Percentiles rank a stretch among this genome's conserved stretches.
phyloP scores from a whole-genome alignment of 768 basidiomycete species.

The Tulasnella calospora region DNA sequence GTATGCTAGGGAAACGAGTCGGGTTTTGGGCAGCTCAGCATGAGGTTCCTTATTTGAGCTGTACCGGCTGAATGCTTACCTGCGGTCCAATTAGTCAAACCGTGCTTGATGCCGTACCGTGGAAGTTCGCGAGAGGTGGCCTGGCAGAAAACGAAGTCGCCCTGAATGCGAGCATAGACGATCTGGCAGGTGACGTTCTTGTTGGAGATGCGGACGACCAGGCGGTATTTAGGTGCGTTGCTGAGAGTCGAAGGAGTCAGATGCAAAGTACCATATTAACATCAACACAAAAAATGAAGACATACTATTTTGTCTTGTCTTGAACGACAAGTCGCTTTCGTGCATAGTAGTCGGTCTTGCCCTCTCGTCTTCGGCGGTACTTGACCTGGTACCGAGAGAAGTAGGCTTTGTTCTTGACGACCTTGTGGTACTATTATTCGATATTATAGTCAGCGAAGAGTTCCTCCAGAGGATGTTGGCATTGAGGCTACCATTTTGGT shows the following conservation, averaged over 20 bases:
- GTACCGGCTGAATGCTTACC: conserved; percentile 44
- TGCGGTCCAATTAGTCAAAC: conserved; percentile 98
- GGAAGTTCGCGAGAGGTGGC: conserved; percentile 91
- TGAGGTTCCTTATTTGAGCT: conserved; percentile 7
- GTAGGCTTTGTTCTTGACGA: conserved; percentile 93
- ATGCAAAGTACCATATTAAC: not conserved
- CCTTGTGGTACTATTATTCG: conserved; percentile 70
- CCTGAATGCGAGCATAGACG: conserved; percentile 94
- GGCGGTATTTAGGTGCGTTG: conserved; percentile 96
- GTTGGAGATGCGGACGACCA: conserved; percentile 99
- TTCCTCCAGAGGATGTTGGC: not conserved
- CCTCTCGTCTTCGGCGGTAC: conserved; percentile 94
- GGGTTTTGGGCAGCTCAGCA: not conserved
- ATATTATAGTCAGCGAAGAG: not conserved
- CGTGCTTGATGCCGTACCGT: conserved; percentile 94
- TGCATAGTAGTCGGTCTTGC: conserved; percentile 99
- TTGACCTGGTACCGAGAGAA: conserved; percentile 98
- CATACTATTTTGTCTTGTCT: conserved; percentile 99
- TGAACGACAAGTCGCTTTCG: conserved; percentile 95
- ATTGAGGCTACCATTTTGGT: not conserved
- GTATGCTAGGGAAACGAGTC: conserved; percentile 55
- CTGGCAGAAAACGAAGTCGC: conserved; percentile 86
- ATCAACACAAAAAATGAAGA: conserved; percentile 13
- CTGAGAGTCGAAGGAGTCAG: conserved; percentile 38
- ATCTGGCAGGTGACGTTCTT: conserved; percentile 92